phyloP scores from a whole-genome alignment of 2,329 filamentous ascomycete species.

The Fusarium pseudoanthophilum region DNA sequence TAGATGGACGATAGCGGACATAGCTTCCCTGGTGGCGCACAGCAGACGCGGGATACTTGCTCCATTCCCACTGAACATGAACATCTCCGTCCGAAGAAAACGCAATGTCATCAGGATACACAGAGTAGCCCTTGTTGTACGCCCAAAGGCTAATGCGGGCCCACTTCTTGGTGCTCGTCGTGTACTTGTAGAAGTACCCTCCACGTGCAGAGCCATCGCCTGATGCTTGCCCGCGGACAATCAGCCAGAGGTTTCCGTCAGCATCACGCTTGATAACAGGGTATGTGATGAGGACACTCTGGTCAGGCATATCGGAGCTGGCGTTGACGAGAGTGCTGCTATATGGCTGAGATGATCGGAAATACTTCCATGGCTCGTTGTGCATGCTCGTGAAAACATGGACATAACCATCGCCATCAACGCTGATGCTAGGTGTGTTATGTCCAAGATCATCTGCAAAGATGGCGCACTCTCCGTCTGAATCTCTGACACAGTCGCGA shows the following conservation, averaged over 20 bases:
- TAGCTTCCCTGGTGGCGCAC: constrained; percentile 43
- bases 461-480: constrained; percentile 29
- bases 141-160: constrained; percentile 20
- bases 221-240: constrained; percentile 15
- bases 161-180: background rate
- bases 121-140: constrained; percentile 39
- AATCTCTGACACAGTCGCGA: constrained; percentile 39
- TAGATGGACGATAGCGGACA: constrained; percentile 39
- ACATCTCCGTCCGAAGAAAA: constrained; percentile 44
- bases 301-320: constrained; percentile 39
- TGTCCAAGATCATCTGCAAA: constrained; percentile 42
- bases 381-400: constrained; percentile 46
- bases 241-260: constrained; percentile 11
- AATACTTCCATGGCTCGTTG: constrained; percentile 43
- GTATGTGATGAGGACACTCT: constrained; percentile 21
- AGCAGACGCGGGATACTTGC: constrained; percentile 42
- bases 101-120: constrained; percentile 43
- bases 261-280: constrained; percentile 24
- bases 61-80: constrained; percentile 45
- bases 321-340: constrained; percentile 35
- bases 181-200: constrained; percentile 27
- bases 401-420: constrained; percentile 40
- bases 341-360: constrained; percentile 34
- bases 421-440: constrained; percentile 24
- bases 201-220: constrained; percentile 11